phyloP scores from a whole-genome alignment of 148 eudicot species.

The Rhododendron simsii region DNA sequence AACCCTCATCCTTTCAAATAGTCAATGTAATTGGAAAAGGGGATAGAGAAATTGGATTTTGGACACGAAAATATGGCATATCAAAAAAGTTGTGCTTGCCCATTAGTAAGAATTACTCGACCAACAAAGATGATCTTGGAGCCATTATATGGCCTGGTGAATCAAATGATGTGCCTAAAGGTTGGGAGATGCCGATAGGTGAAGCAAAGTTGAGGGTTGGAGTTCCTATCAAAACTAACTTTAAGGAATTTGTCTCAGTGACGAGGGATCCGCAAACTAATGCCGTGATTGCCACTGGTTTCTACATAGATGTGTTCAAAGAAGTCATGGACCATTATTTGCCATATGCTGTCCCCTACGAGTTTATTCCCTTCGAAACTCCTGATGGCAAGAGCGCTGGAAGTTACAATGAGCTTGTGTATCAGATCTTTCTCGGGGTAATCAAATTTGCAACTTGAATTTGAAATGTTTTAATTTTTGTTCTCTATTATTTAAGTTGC shows the following conservation, averaged over 20 bases:
- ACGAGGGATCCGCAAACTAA: slow-evolving; percentile 16
- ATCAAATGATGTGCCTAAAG: slow-evolving; percentile 32
- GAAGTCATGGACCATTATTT: slow-evolving; percentile 27
- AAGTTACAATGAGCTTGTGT: slow-evolving; percentile 31
- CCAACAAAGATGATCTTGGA: slow-evolving; percentile 26
- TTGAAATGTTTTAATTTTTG: not conserved
- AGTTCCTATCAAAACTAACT: slow-evolving; percentile 29
- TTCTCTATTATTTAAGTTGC: not conserved
- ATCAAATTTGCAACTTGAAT: not conserved
- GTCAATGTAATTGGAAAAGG: slow-evolving; percentile 40
- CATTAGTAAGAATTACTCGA: slow-evolving; percentile 8
- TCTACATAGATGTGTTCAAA: slow-evolving; percentile 46
- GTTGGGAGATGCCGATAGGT: slow-evolving; percentile 49
- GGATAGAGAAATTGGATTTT: slow-evolving; percentile 45
- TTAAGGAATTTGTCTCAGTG: slow-evolving; percentile 33
- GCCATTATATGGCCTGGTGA: slow-evolving; percentile 63
- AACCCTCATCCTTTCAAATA: slow-evolving; percentile 28
- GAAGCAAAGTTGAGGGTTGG: slow-evolving; percentile 37
- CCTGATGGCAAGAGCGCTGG: slow-evolving; percentile 13
- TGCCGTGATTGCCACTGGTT: slow-evolving; percentile 26
- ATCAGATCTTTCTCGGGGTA: slow-evolving; percentile 38
- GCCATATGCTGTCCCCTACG: slow-evolving; percentile 26
- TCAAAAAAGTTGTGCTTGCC: slow-evolving; percentile 1
- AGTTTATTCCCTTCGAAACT: slow-evolving; percentile 26
- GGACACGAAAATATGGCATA: slow-evolving; percentile 48